Percentiles rank a stretch among this genome's conserved stretches.
phyloP scores from a whole-genome alignment of 192 early-diverging fungal species.

The Chytriomyces confervae region DNA sequence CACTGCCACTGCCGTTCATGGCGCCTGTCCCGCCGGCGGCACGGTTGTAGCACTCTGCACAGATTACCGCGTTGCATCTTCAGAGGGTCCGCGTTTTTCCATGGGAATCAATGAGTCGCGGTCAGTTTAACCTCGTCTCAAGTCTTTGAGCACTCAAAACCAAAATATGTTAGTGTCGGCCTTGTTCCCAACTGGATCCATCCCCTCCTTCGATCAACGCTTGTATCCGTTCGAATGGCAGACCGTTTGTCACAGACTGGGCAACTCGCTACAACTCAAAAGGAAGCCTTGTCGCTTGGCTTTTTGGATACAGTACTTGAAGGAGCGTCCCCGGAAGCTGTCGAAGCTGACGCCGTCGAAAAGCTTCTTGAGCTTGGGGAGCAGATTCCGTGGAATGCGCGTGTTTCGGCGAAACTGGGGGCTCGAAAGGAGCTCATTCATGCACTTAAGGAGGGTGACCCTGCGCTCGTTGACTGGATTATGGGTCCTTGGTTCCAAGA shows the following conservation, averaged over 20 bases:
- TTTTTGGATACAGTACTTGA: not conserved
- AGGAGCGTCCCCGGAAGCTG: not conserved
- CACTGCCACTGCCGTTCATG: not conserved
- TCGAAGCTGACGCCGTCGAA: not conserved
- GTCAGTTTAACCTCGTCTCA: not conserved
- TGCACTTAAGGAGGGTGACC: not conserved
- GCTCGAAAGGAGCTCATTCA: not conserved
- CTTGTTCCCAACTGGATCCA: not conserved
- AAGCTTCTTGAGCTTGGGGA: not conserved
- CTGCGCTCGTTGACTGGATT: not conserved
- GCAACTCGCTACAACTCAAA: not conserved
- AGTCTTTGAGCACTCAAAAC: not conserved
- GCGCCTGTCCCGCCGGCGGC: not conserved
- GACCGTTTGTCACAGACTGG: not conserved
- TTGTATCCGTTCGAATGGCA: not conserved
- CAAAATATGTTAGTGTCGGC: not conserved
- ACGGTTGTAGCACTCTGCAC: not conserved
- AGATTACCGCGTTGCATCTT: not conserved
- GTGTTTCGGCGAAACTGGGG: not conserved
- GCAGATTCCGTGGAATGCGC: not conserved
- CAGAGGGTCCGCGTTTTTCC: not conserved
- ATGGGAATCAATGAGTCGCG: not conserved
- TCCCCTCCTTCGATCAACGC: not conserved
- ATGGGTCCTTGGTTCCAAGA: not conserved
- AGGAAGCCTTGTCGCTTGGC: not conserved